Base-by-base conservation (phyloP, 176 grass and related monocot genomes). In the Oryza meridionalis region DNA sequence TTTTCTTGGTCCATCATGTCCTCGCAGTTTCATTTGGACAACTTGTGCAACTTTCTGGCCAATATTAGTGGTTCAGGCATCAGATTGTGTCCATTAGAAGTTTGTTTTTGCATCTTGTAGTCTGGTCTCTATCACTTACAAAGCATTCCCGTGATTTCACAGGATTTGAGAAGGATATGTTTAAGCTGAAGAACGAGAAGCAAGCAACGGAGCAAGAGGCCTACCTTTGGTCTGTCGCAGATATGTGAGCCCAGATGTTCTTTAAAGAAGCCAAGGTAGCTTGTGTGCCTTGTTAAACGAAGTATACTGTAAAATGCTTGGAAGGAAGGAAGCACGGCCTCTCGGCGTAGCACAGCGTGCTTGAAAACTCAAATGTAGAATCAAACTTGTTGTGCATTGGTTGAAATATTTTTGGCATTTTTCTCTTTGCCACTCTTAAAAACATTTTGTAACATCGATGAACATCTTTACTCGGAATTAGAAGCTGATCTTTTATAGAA, bases 221-320 rank as follows among this genome's bases (percentile, higher is more conserved):
- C 2, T 98, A 98, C 64, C 81, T 98, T 21, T 98, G 93, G 96
- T 98, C 93, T 3, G 96, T 98, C 6, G 82, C 96, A 9, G 96
- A 98, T 69, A 95, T 98, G 96, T 98, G 90, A 94, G 63, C 15
- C 32, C 17, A 15, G 9, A 3, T 82, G 83, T 4, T 78, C 53
- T 59, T 35, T 35, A 42, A 72, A 50, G 29, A 42, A 19, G 58
- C 21, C n/a, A 24, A 62, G 58, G 21, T 9, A 22, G 58, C 35
- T n/a, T 14, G 15, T 72, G 13, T 64, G 66, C 29, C 21, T 59
- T 22, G 15, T 81, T 69, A 7, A 13, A 65, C 66, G 13, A 51
- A 65, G 1, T 62, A 2, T 45, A 46, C 45, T 8, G 24, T 29
- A 25, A 58, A 17, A 25, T 81, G 5, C 21, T 21, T 2, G 16